Base-by-base conservation (phyloP, 108 stramenopile species). In the Mediolabrus comicus region DNA sequence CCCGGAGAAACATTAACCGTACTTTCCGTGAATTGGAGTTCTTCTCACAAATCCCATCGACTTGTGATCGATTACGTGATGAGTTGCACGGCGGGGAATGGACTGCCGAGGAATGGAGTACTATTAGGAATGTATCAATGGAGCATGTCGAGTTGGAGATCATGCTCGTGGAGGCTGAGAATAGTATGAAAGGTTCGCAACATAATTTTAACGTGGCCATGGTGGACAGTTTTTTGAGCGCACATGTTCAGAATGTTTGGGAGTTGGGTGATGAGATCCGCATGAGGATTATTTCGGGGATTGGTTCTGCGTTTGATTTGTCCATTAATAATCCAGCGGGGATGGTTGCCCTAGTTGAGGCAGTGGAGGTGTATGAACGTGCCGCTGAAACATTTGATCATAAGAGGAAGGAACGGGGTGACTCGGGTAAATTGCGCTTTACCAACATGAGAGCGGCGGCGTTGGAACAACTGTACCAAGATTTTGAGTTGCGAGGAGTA, bases 201-300 rank as follows among this genome's bases (percentile, higher is more conserved):
- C 63, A 61, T 35, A 64, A 70, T 19, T 71, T 71, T 19, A 93
- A 90, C 59, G 74, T 88, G 65, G 86, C 84, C 52, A 71, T 81
- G 33, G 87, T 95, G 3, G 93, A 95, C 65, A 65, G 73, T 35
- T 95, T 95, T 59, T 73, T 95, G 43, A 72, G 82, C n/a, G 83
- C 84, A 16, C 93, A 95, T 67, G 93, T 92, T 31, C 84, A 89
- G 65, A 95, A 95, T 81, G 93, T 95, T n/a, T 95, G 93, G 93
- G 93, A 95, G 51, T 75, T 95, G 64, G 93, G 93, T 7, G 90
- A 95, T 63, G 93, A 95, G 77, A 95, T 95, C 68, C 82, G 91
- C 29, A 72, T 90, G 81, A 66, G 93, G 2, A 87, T 95, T 59
- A 66, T 90, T 62, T 75, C 79, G 29, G 93, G 93, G 7, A 86